Conservation (phyloP, 208 protist genomes). For the Trypanosoma mega region DNA sequence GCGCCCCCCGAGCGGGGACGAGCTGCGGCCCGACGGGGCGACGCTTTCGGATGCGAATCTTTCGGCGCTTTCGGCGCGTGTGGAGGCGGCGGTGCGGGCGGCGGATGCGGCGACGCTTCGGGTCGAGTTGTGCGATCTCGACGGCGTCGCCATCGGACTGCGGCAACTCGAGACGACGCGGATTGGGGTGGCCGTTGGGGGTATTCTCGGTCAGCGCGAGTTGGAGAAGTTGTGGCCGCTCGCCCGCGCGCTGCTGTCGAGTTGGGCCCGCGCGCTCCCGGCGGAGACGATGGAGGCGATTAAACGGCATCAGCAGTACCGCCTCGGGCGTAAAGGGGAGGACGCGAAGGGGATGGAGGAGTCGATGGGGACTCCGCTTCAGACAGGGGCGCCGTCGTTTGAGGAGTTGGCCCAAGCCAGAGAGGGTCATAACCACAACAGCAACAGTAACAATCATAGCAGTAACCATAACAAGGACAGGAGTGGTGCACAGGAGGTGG, state of each 20-base stretch:
- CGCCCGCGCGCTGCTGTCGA: conserved; percentile 62
- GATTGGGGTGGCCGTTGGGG: conserved; percentile 75
- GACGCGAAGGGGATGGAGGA: conserved; percentile 5
- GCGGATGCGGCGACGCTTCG: conserved; percentile 41
- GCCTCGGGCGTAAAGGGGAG: conserved; percentile 23
- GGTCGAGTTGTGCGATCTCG: conserved; percentile 49
- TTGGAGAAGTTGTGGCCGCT: conserved; percentile 65
- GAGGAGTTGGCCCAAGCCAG: too few relatives aligned
- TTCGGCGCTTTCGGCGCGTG: conserved; percentile 34
- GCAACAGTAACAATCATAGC: too few relatives aligned
- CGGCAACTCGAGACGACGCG: conserved; percentile 58
- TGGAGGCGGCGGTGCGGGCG: conserved; percentile 39
- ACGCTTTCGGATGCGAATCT: conserved; percentile 36
- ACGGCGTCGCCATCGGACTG: conserved; percentile 52
- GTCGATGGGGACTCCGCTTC: conserved; percentile 6
- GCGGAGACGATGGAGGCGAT: conserved; percentile 59
- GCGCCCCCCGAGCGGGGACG: too few relatives aligned
- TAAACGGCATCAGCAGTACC: conserved; percentile 38
- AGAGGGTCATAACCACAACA: too few relatives aligned
- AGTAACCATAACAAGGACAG: too few relatives aligned
- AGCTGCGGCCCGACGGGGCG: too few relatives aligned
- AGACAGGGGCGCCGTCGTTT: conserved; percentile 10
- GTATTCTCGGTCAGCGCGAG: conserved; percentile 40
- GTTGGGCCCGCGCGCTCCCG: conserved; percentile 67
- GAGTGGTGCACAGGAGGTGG: neutral